Evolutionary conservation across 371 early-diverging fungal genomes (phyloP).

Genomic region (Rhizopus stolonifer): DNA sequence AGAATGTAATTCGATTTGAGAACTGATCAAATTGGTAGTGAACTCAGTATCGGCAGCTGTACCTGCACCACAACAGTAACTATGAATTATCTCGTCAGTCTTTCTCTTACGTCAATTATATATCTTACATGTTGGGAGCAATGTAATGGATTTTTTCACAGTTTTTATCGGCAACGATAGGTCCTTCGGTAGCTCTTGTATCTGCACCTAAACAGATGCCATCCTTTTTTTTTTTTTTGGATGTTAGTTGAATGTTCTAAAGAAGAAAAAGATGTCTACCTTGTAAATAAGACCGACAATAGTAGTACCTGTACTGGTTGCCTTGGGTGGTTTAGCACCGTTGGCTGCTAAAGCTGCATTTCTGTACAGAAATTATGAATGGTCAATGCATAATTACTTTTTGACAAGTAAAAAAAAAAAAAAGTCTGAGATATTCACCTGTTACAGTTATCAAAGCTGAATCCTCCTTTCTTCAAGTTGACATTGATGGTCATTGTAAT

Average conservation of each 20-base stretch:
- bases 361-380: conserved; percentile 29
- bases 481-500: conserved; percentile 33
- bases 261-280: conserved; percentile 35
- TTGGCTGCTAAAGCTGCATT: conserved; percentile 77
- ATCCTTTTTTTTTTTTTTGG: conserved; percentile 55
- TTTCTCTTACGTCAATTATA: background rate
- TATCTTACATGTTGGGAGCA: conserved; percentile 90
- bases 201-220: conserved; percentile 99
- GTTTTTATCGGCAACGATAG: conserved; percentile 99
- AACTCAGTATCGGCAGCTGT: conserved; percentile 99
- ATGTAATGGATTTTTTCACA: conserved; percentile 99
- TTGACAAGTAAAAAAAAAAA: too few relatives aligned
- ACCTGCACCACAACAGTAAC: conserved; percentile 99
- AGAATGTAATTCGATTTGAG: conserved; percentile 92
- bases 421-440: conserved; percentile 65
- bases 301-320: conserved; percentile 98
- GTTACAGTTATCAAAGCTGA: conserved; percentile 82
- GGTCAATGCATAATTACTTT: background rate
- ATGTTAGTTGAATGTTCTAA: background rate
- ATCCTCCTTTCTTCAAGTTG: conserved; percentile 62
- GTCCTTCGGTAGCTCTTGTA: conserved; percentile 98
- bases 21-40: conserved; percentile 92
- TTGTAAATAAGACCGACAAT: conserved; percentile 95
- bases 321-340: conserved; percentile 80
- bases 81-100: conserved; percentile 6